These are phyloP conservation scores for Phyllosticta paracitricarpa DNA, from an alignment of 2,329 filamentous ascomycete species.

Conservation along the genomic window DNA sequence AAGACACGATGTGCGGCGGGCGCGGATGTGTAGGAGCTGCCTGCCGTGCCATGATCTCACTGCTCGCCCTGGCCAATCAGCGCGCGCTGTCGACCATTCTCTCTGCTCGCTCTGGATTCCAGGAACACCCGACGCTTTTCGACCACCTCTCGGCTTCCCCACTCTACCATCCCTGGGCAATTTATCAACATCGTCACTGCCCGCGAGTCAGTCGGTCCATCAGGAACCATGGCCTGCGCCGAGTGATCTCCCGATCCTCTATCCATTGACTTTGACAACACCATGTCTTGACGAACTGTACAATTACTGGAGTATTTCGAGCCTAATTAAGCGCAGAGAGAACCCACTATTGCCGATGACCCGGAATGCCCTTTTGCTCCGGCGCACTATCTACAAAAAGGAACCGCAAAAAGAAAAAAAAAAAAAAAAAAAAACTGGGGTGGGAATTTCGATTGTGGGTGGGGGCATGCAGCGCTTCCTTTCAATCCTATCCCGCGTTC, in stretches of 20 bases:
- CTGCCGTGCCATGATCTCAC: too few relatives aligned
- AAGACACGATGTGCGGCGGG: too few relatives aligned
- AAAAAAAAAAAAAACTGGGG: not conserved
- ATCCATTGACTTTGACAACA: not conserved
- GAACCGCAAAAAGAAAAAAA: not conserved
- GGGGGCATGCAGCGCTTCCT: not conserved
- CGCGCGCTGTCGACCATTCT: too few relatives aligned
- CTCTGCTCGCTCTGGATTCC: too few relatives aligned
- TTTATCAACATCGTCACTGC: not conserved
- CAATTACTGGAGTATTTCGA: conserved; percentile 7
- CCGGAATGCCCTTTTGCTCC: conserved; percentile 10
- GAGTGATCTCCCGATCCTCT: not conserved
- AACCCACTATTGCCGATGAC: conserved; percentile 9
- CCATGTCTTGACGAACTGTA: not conserved
- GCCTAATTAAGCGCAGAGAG: not conserved
- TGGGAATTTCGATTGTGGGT: not conserved
- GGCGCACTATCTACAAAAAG: conserved; percentile 18
- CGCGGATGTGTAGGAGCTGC: too few relatives aligned
- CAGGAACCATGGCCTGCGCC: not conserved
- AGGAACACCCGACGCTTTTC: too few relatives aligned
- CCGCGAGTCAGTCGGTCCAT: conserved; percentile 3
- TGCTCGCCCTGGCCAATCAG: too few relatives aligned
- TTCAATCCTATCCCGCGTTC: conserved; percentile 8
- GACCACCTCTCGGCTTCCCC: too few relatives aligned
- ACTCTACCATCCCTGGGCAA: too few relatives aligned